Conservation (phyloP, 768 basidiomycete species). For the Mycena floridula region DNA sequence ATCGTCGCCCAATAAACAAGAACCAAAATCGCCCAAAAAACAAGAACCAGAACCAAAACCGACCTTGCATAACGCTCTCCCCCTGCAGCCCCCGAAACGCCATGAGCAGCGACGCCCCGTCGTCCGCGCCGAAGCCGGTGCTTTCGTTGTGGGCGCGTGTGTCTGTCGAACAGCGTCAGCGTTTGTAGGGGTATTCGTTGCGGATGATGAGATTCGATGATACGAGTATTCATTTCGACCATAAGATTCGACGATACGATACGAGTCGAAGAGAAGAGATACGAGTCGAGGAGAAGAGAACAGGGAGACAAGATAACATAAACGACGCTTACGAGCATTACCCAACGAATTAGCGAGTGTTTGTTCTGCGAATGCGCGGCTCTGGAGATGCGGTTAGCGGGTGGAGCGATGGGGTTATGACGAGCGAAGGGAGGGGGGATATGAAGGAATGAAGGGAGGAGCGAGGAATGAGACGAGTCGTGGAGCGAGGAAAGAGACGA, state of each 20-base stretch:
- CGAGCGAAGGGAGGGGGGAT: too few relatives aligned
- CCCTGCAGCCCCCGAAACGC: slow-evolving; percentile 76
- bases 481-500: too few relatives aligned
- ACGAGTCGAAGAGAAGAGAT: not conserved
- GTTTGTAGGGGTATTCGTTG: slow-evolving; percentile 43
- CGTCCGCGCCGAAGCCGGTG: slow-evolving; percentile 70
- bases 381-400: slow-evolving; percentile 32
- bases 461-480: too few relatives aligned
- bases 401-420: too few relatives aligned
- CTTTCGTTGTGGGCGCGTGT: slow-evolving; percentile 25
- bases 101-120: slow-evolving; percentile 77
- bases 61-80: slow-evolving; percentile 68
- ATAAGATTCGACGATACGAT: slow-evolving; percentile 31
- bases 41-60: too few relatives aligned
- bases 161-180: slow-evolving; percentile 30
- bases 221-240: slow-evolving; percentile 68
- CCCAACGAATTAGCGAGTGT: slow-evolving; percentile 56
- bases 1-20: too few relatives aligned
- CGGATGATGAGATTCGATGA: slow-evolving; percentile 54
- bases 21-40: too few relatives aligned
- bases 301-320: not conserved
- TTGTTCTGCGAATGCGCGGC: slow-evolving; percentile 66
- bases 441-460: too few relatives aligned
- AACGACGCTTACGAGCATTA: slow-evolving; percentile 44
- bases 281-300: too few relatives aligned